Evolutionary conservation across 345 rosid genomes (phyloP).

Genomic region (Boechera stricta): DNA sequence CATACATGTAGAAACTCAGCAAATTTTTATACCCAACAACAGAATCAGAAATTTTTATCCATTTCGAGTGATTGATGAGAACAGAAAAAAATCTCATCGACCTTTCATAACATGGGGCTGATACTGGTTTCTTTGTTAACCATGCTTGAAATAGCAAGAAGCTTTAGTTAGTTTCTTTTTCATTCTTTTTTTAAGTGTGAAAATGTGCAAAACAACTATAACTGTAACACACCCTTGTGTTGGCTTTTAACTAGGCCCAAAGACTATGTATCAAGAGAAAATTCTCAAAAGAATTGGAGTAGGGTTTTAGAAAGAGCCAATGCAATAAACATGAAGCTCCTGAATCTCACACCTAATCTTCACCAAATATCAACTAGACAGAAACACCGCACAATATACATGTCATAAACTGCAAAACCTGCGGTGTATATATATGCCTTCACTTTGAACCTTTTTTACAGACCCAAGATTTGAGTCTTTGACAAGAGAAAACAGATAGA

Average conservation of each 20-base stretch:
- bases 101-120: not conserved
- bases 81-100: not conserved
- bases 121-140: slow-evolving; percentile 13
- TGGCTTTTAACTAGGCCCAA: slow-evolving; percentile 21
- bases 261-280: slow-evolving; percentile 9
- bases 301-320: slow-evolving; percentile 28
- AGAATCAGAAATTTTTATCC: not conserved
- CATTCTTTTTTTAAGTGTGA: slow-evolving; percentile 16
- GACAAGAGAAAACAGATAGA: slow-evolving; percentile 28
- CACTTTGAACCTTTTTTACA: slow-evolving; percentile 29
- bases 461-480: slow-evolving; percentile 25
- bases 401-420: slow-evolving; percentile 24
- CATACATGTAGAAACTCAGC: slow-evolving; percentile 22
- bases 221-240: slow-evolving; percentile 18
- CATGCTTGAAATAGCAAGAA: slow-evolving; percentile 4
- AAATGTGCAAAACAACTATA: not conserved
- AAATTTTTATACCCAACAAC: slow-evolving; percentile 27
- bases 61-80: not conserved
- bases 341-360: slow-evolving; percentile 51
- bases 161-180: slow-evolving; percentile 16
- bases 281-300: slow-evolving; percentile 21
- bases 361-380: slow-evolving; percentile 51
- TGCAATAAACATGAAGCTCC: slow-evolving; percentile 47
- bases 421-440: slow-evolving; percentile 33
- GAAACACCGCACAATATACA: slow-evolving; percentile 32